Evolutionary conservation across 2,329 filamentous ascomycete species (phyloP), one percentile per base, ranked within the genome.

Genomic region (Fusarium tjaetaba): DNA sequence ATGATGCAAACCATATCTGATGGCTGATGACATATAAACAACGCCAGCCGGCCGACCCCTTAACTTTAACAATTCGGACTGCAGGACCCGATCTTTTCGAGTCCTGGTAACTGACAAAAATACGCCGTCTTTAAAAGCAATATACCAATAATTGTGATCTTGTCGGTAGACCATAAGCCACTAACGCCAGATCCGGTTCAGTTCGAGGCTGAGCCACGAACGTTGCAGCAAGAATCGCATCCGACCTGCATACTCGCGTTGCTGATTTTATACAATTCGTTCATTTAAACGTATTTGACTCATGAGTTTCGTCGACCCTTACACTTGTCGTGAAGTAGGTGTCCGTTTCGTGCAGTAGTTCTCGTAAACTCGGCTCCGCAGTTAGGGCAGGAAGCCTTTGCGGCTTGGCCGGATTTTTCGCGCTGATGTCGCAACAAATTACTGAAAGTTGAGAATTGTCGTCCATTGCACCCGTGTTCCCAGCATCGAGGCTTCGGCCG

Each of bases 391-490:
- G 92, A 91, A 7, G 94, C 94, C 84, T 98, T 98, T 36, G 93
- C 88, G 16, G 95, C 94, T 59, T 95, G 95, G 32, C 96, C 96
- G 1, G 94, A 97, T 82, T 97, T 98, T 83, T 98, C 96, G 48
- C 96, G 90, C 82, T 98, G 95, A 81, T 98, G 96, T 71, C 96
- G 89, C 42, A 98, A 86, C 7, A 98, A 88, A 80, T 98, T 98
- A 88, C 95, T 97, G 81, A 98, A 98, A 7, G 96, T 98, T 24
- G 94, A 97, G 80, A 98, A 98, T 79, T 97, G 94, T 36, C 95
- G 91, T 26, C 96, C 96, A 78, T 98, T 97, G 86, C 96, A 98
- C 16, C 95, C 96, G 79, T 98, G 96, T 70, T 98, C 96, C 94
- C 94, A 98, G 83, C 96, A 98, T 81, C 97, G 94, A 51, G 95